Conservation (phyloP, 805 yeast species). For the Metschnikowia noctiluminum region DNA sequence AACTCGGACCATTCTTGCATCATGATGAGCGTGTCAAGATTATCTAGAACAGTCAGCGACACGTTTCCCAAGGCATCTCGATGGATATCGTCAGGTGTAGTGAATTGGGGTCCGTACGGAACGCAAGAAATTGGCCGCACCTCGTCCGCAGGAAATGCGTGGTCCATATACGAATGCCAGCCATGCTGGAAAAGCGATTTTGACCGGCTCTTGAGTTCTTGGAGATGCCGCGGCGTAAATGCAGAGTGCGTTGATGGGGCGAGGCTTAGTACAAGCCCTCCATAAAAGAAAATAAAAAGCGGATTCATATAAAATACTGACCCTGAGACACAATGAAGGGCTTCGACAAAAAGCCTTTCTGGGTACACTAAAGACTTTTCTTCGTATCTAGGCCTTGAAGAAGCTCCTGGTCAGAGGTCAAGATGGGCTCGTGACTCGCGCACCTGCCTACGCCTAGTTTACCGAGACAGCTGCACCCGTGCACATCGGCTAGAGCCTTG, state of each 20-base stretch:
- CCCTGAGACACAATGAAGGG: too few species aligned
- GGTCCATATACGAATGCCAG: slow-evolving; percentile 61
- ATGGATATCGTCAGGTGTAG: slow-evolving; percentile 49
- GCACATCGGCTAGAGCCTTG: too few species aligned
- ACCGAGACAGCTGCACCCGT: too few species aligned
- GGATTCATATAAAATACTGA: too few species aligned
- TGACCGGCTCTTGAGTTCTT: slow-evolving; percentile 44
- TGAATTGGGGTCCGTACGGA: slow-evolving; percentile 63
- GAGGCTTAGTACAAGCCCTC: not conserved
- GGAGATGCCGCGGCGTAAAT: slow-evolving; percentile 38
- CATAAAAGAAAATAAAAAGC: not conserved
- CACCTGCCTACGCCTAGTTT: too few species aligned
- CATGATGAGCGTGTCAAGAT: slow-evolving; percentile 74
- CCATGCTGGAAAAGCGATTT: slow-evolving; percentile 64
- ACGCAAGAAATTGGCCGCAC: slow-evolving; percentile 69
- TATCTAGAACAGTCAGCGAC: slow-evolving; percentile 74
- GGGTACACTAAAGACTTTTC: too few species aligned
- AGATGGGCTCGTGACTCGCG: too few species aligned
- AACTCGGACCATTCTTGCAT: slow-evolving; percentile 62
- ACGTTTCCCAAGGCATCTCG: slow-evolving; percentile 87
- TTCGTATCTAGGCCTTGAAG: too few species aligned
- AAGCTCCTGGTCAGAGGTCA: too few species aligned
- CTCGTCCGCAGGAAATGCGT: slow-evolving; percentile 83
- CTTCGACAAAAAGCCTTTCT: too few species aligned
- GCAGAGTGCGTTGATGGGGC: slow-evolving; percentile 19